Evolutionary conservation across 768 basidiomycete genomes (phyloP).

Genomic region (Leccinum incarnatum): DNA sequence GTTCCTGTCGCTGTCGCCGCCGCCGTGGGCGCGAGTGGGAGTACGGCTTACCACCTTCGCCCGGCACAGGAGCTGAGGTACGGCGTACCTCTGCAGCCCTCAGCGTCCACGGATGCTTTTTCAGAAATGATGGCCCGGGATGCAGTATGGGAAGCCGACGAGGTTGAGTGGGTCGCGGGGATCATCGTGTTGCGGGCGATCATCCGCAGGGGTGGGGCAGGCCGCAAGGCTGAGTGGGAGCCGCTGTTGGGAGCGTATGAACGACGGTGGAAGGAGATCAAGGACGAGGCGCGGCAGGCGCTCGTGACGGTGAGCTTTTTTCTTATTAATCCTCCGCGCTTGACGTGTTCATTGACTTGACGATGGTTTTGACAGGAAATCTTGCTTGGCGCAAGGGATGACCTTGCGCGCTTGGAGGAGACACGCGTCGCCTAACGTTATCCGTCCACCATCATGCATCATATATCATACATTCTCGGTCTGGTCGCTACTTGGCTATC

Average conservation of each 20-base stretch:
- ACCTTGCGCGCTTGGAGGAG: constrained; percentile 45
- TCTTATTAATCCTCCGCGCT: neutral
- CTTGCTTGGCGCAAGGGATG: constrained; percentile 51
- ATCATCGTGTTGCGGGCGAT: constrained; percentile 56
- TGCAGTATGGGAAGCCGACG: constrained; percentile 63
- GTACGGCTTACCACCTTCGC: constrained; percentile 31
- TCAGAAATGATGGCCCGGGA: constrained; percentile 63
- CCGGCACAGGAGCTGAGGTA: constrained; percentile 40
- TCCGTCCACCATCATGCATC: neutral
- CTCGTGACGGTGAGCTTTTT: constrained; percentile 50
- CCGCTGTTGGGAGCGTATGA: constrained; percentile 56
- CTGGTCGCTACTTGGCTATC: neutral
- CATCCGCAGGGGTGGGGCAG: constrained; percentile 50
- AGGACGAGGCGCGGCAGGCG: constrained; percentile 61
- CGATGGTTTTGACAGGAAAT: constrained; percentile 39
- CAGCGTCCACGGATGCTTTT: constrained; percentile 38
- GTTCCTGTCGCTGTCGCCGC: neutral
- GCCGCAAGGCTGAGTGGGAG: constrained; percentile 54
- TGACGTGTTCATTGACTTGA: constrained; percentile 1
- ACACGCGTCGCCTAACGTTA: constrained; percentile 9
- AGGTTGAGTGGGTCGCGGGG: constrained; percentile 69
- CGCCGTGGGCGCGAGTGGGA: constrained; percentile 9
- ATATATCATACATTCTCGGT: neutral
- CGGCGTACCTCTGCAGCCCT: constrained; percentile 19
- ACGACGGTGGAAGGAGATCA: constrained; percentile 68